Evolutionary conservation across 306 rosid genomes (phyloP).

Genomic region (Astragalus glycyphyllos): DNA sequence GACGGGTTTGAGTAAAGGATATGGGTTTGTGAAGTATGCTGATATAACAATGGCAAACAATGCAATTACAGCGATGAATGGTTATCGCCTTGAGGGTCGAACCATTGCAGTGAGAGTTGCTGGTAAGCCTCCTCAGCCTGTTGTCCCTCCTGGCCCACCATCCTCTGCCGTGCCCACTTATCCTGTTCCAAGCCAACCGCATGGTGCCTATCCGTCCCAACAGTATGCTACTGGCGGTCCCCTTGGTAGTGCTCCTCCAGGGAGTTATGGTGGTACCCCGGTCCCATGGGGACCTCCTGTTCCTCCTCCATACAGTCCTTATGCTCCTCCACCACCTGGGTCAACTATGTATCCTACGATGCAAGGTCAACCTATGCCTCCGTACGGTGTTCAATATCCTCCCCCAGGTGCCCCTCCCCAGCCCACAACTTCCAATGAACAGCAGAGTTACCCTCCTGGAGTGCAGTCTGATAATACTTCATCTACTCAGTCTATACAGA

Average conservation of each 20-base stretch:
- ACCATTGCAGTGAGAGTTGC: conserved; percentile 98
- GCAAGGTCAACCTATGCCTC: conserved; percentile 79
- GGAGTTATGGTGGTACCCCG: conserved; percentile 66
- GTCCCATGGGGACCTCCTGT: conserved; percentile 98
- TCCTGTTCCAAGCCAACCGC: conserved; percentile 76
- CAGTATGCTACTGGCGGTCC: conserved; percentile 84
- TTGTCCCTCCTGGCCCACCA: conserved; percentile 87
- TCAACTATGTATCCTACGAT: conserved; percentile 83
- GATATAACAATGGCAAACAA: conserved; percentile 92
- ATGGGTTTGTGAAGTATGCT: conserved; percentile 93
- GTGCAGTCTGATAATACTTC: conserved; percentile 75
- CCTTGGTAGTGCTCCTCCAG: conserved; percentile 70
- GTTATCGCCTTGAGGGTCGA: conserved; percentile 89
- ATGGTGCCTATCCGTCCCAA: conserved; percentile 88
- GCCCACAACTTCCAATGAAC: conserved; percentile 71
- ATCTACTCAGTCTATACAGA: conserved; percentile 58
- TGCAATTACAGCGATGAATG: conserved; percentile 89
- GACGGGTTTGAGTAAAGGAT: conserved; percentile 91
- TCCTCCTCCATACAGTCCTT: conserved; percentile 77
- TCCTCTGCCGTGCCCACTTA: conserved; percentile 72
- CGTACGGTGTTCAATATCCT: conserved; percentile 81
- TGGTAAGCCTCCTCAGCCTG: conserved; percentile 97
- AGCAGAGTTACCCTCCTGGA: conserved; percentile 88
- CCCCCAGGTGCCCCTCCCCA: conserved; percentile 93
- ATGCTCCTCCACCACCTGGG: conserved; percentile 94